Conservation (phyloP, 768 basidiomycete genomes). For the Mrakia frigida region DNA sequence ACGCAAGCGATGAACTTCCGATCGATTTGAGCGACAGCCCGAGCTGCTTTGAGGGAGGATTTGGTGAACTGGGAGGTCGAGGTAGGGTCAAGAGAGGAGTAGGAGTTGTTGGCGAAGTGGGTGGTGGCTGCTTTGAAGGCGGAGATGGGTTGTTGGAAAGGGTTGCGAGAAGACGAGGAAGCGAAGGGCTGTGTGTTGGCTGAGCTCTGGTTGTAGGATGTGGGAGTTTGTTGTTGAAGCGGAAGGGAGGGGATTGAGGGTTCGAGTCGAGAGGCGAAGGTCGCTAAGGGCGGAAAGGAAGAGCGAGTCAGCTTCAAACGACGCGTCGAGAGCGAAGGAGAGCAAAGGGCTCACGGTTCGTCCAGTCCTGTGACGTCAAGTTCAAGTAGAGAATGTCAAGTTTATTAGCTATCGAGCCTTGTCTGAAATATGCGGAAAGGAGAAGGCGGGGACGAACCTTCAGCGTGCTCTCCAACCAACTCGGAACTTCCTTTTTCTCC, state of each 20-base stretch:
- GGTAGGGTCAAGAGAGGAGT: not conserved
- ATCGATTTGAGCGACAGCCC: conserved; percentile 78
- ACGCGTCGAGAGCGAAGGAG: not conserved
- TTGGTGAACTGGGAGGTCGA: not conserved
- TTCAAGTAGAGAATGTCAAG: not conserved
- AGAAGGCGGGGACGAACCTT: not conserved
- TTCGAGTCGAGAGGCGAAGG: conserved; percentile 6
- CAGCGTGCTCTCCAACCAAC: not conserved
- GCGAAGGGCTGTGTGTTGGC: not conserved
- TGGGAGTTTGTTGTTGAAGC: not conserved
- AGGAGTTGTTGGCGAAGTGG: not conserved
- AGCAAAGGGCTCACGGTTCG: not conserved
- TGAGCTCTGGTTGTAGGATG: not conserved
- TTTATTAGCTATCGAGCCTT: not conserved
- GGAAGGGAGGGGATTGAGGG: not conserved
- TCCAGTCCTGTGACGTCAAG: not conserved
- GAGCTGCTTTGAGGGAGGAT: conserved; percentile 45
- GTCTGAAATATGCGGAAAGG: not conserved
- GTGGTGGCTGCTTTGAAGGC: not conserved
- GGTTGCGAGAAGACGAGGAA: not conserved
- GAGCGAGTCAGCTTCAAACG: not conserved
- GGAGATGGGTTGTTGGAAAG: not conserved
- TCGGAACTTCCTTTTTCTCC: not conserved
- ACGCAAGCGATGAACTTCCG: conserved; percentile 79
- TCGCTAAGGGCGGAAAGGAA: not conserved